Conservation (phyloP, 2,329 filamentous ascomycete genomes). For the Ilyonectria robusta region DNA sequence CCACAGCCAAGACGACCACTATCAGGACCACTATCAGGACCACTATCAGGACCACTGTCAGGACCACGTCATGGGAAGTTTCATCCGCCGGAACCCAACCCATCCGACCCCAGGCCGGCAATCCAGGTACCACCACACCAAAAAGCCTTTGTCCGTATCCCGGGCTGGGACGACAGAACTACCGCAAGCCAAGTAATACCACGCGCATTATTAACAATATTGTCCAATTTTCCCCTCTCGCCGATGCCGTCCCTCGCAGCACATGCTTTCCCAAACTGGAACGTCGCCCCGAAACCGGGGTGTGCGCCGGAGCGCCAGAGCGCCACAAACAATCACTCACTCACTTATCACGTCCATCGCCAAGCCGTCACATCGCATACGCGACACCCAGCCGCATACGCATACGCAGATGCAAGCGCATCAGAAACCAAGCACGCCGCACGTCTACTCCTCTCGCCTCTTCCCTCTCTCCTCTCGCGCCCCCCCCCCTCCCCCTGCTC, state of each 20-base stretch:
- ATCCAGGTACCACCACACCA: no score
- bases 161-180: no score
- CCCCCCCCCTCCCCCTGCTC: background rate
- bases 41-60: background rate
- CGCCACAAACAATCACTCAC: constrained; percentile 1
- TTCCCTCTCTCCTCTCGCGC: background rate
- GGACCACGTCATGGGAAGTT: background rate
- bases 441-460: background rate
- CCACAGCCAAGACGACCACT: no score
- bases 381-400: constrained; percentile 10
- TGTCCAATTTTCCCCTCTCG: no score
- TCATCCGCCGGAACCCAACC: background rate
- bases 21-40: background rate
- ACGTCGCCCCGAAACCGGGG: background rate
- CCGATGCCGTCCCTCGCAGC: background rate
- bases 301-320: background rate
- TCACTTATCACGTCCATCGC: constrained; percentile 32
- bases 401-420: background rate
- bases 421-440: background rate
- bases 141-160: no score
- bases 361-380: constrained; percentile 35
- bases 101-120: background rate
- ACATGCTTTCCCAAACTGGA: constrained; percentile 2
- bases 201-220: no score
- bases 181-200: no score